Evolutionary conservation across 768 basidiomycete genomes (phyloP).

Genomic region (Lactifluus volemus): DNA sequence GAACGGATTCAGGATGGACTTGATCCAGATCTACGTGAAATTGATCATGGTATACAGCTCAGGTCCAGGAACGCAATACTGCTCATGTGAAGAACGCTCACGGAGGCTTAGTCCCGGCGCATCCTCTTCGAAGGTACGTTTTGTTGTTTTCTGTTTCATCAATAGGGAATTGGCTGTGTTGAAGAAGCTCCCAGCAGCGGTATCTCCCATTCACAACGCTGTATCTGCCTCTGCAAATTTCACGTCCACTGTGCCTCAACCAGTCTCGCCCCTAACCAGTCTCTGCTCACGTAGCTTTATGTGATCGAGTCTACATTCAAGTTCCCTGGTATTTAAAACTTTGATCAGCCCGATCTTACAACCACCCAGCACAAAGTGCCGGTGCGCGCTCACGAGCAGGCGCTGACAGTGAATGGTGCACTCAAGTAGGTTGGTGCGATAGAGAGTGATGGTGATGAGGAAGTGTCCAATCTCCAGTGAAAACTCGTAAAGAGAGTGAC

Average conservation of each 20-base stretch:
- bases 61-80: conserved; percentile 7
- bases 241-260: neutral
- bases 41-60: conserved; percentile 5
- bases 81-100: neutral
- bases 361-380: conserved; percentile 52
- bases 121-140: conserved; percentile 5
- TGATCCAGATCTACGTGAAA: conserved; percentile 1
- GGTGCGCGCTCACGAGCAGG: conserved; percentile 52
- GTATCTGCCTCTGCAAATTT: neutral
- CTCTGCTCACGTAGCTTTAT: conserved; percentile 9
- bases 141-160: neutral
- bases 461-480: conserved; percentile 44
- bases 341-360: conserved; percentile 33
- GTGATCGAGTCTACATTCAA: conserved; percentile 2
- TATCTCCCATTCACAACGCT: neutral
- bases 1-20: neutral
- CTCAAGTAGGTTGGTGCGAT: conserved; percentile 59
- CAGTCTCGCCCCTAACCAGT: conserved; percentile 1
- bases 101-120: neutral
- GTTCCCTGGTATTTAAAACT: conserved; percentile 4
- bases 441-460: conserved; percentile 50
- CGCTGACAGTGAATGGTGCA: conserved; percentile 41
- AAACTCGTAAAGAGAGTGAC: conserved; percentile 49
- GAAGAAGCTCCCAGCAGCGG: neutral
- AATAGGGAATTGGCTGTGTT: neutral